Percentiles rank a stretch among this genome's conserved stretches.
Conservation (phyloP, 768 basidiomycete genomes). For the Amanita rimosa region DNA sequence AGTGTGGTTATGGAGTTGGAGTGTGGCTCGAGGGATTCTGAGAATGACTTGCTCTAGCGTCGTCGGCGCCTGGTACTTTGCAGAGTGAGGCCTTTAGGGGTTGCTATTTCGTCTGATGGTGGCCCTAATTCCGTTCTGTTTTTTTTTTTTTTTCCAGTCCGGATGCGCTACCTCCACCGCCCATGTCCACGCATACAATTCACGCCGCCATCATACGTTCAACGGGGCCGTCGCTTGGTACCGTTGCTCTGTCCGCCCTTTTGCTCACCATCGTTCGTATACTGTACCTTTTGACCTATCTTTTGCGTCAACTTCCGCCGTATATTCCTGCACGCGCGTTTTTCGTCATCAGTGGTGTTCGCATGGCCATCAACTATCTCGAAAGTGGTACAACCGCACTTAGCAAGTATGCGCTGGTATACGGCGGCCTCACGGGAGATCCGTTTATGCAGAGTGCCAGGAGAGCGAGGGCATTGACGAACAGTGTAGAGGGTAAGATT, state of each 20-base stretch:
- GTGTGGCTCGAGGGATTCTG: constrained; percentile 69
- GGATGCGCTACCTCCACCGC: constrained; percentile 28
- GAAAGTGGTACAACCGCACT: constrained; percentile 43
- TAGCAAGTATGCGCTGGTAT: constrained; percentile 54
- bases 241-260: constrained; percentile 65
- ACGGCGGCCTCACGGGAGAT: constrained; percentile 68
- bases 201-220: constrained; percentile 72
- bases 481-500: constrained; percentile 18
- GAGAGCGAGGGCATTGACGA: constrained; percentile 35
- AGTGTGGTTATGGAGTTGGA: constrained; percentile 68
- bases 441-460: constrained; percentile 48
- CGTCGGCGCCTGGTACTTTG: constrained; percentile 88
- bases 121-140: neutral
- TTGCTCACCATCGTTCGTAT: constrained; percentile 63
- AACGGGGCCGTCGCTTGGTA: constrained; percentile 73
- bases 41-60: constrained; percentile 72
- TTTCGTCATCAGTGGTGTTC: constrained; percentile 32
- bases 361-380: constrained; percentile 40
- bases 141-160: constrained; percentile 20
- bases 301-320: constrained; percentile 45
- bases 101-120: too few relatives aligned
- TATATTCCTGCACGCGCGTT: constrained; percentile 35
- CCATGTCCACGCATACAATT: constrained; percentile 58
- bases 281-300: constrained; percentile 35
- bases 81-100: constrained; percentile 29